Percentiles rank a stretch among this genome's conserved stretches.
phyloP scores from a whole-genome alignment of 1,284 basidiomycete genomes.

The Rhodotorula sp. region DNA sequence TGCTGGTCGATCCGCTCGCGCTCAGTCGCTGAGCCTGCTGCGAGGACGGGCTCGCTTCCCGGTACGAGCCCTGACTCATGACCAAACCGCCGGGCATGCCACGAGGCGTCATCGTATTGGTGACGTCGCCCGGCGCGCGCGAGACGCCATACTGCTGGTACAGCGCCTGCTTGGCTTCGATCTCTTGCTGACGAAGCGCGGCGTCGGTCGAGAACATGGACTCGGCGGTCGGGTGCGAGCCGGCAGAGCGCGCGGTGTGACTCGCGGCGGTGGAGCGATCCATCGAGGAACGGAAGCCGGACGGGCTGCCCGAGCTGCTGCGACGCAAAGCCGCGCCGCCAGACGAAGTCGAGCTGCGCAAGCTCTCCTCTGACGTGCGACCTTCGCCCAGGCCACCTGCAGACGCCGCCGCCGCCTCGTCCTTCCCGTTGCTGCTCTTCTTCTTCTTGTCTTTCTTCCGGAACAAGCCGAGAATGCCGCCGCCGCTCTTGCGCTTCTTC shows the following conservation, averaged over 20 bases:
- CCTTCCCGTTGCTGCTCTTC: slow-evolving; percentile 50
- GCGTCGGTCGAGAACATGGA: slow-evolving; percentile 44
- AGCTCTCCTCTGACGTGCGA: slow-evolving; percentile 32
- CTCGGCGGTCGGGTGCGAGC: slow-evolving; percentile 39
- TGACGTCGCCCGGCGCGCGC: slow-evolving; percentile 41
- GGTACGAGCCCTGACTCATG: neutral
- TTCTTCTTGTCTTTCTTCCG: slow-evolving; percentile 70
- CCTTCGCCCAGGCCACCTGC: neutral
- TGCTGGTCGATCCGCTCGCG: slow-evolving; percentile 4
- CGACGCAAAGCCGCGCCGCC: neutral
- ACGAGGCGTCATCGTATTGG: slow-evolving; percentile 39
- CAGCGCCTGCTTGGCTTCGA: slow-evolving; percentile 80
- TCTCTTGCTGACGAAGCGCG: slow-evolving; percentile 70
- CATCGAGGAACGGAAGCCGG: slow-evolving; percentile 8
- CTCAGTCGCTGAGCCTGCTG: neutral
- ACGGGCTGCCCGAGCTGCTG: slow-evolving; percentile 7
- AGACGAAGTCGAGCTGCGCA: slow-evolving; percentile 2
- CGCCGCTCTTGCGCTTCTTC: slow-evolving; percentile 65
- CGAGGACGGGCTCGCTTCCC: no score
- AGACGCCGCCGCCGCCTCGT: slow-evolving; percentile 7
- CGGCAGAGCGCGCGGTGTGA: slow-evolving; percentile 37
- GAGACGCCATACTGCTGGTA: slow-evolving; percentile 70
- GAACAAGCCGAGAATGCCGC: slow-evolving; percentile 71
- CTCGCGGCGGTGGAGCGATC: slow-evolving; percentile 11
- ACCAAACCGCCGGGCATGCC: slow-evolving; percentile 4